Evolutionary conservation across 2,329 filamentous ascomycete species (phyloP).

Genomic region (Sphaerulina vaccinii): DNA sequence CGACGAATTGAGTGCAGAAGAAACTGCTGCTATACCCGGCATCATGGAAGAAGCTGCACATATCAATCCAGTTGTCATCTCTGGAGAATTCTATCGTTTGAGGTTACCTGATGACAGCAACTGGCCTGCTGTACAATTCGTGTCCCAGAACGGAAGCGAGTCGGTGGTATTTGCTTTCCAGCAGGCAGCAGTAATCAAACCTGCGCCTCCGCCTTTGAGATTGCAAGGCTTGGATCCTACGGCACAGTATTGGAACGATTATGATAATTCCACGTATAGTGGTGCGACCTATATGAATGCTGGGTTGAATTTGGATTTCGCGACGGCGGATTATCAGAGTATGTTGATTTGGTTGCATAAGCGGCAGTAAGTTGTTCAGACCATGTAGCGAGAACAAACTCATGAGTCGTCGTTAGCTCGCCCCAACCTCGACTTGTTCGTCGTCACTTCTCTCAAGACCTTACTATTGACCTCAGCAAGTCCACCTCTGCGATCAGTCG

Average conservation of each 20-base stretch:
- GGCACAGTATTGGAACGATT: slow-evolving; percentile 53
- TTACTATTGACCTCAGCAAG: too few species aligned
- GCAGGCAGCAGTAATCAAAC: slow-evolving; percentile 53
- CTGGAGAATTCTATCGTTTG: slow-evolving; percentile 60
- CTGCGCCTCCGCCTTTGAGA: slow-evolving; percentile 53
- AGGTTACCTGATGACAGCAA: slow-evolving; percentile 59
- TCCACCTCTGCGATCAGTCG: too few species aligned
- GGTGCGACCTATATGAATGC: slow-evolving; percentile 63
- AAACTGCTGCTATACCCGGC: slow-evolving; percentile 54
- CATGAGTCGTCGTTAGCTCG: too few species aligned
- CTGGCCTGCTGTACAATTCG: slow-evolving; percentile 62
- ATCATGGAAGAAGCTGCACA: slow-evolving; percentile 56
- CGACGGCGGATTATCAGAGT: slow-evolving; percentile 56
- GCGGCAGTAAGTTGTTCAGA: too few species aligned
- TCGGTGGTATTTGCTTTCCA: slow-evolving; percentile 63
- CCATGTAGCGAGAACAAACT: too few species aligned
- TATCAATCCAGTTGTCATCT: slow-evolving; percentile 60
- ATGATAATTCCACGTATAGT: slow-evolving; percentile 54
- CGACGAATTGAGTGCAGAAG: slow-evolving; percentile 49
- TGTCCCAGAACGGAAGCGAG: slow-evolving; percentile 51
- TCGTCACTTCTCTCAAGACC: too few species aligned
- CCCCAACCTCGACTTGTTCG: too few species aligned
- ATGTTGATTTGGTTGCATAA: slow-evolving; percentile 52
- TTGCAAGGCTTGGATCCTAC: slow-evolving; percentile 57
- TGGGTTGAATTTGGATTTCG: slow-evolving; percentile 56